These are phyloP conservation scores for Boletus rubescentipes DNA, from an alignment of 768 basidiomycete genomes.

Conservation along the genomic window DNA sequence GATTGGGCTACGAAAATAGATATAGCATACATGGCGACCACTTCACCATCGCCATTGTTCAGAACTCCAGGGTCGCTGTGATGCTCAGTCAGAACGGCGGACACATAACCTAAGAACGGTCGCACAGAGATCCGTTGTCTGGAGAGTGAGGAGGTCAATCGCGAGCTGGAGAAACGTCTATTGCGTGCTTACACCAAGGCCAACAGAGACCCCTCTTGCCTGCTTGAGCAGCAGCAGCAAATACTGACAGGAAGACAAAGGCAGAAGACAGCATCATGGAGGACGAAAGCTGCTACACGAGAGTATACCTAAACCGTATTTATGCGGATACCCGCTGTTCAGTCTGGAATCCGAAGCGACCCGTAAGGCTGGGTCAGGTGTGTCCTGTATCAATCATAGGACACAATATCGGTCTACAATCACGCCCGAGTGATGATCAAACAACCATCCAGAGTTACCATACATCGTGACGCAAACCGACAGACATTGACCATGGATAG, in stretches of 20 bases:
- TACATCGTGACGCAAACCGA: not conserved
- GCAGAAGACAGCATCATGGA: conserved; percentile 18
- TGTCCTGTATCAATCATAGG: not conserved
- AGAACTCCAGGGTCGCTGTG: conserved; percentile 30
- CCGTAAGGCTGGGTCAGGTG: not conserved
- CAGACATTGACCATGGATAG: not conserved
- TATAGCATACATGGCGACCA: conserved; percentile 32
- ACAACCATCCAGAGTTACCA: not conserved
- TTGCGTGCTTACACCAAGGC: conserved; percentile 32
- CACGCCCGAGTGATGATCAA: too few species aligned
- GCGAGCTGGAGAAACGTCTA: not conserved
- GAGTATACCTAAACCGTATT: conserved; percentile 3
- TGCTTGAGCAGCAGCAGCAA: conserved; percentile 24
- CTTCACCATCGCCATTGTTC: conserved; percentile 35
- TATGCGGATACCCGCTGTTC: not conserved
- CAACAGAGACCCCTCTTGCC: conserved; percentile 40
- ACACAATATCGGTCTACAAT: not conserved
- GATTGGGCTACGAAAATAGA: not conserved
- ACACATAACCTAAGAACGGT: not conserved
- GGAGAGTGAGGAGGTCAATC: not conserved
- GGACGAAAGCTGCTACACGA: not conserved
- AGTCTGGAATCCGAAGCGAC: not conserved
- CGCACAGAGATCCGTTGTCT: conserved; percentile 35
- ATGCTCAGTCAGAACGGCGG: not conserved
- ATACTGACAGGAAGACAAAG: conserved; percentile 20